phyloP scores from a whole-genome alignment of 148 eudicot species.

The Vaccinium corymbosum region DNA sequence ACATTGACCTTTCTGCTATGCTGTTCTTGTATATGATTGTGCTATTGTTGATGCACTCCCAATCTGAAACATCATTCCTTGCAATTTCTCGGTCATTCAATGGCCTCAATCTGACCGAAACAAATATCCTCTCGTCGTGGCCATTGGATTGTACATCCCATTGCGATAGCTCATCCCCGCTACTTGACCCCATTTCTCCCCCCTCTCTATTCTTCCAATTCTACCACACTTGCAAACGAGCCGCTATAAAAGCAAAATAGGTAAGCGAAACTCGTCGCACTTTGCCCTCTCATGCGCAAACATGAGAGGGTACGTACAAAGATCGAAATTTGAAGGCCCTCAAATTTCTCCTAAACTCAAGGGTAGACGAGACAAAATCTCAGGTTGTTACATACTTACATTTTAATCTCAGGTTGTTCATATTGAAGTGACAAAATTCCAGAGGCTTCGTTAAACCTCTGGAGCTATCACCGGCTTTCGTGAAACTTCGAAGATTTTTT shows the following conservation, averaged over 20 bases:
- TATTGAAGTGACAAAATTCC: not conserved
- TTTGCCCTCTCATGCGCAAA: slow-evolving; percentile 13
- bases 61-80: slow-evolving; percentile 60
- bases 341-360: too few relatives aligned
- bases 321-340: not conserved
- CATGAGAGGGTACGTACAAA: slow-evolving; percentile 20
- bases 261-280: slow-evolving; percentile 1
- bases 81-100: slow-evolving; percentile 51
- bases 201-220: slow-evolving; percentile 12
- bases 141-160: slow-evolving; percentile 37
- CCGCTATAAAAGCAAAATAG: not conserved
- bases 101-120: slow-evolving; percentile 80
- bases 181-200: slow-evolving; percentile 42
- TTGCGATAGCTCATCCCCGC: slow-evolving; percentile 40
- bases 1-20: slow-evolving; percentile 49
- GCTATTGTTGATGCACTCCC: slow-evolving; percentile 66
- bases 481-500: not conserved
- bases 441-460: not conserved
- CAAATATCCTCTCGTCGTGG: slow-evolving; percentile 66
- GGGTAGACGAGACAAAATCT: too few relatives aligned
- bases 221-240: slow-evolving; percentile 12
- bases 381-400: too few relatives aligned
- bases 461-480: not conserved
- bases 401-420: not conserved
- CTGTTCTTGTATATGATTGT: slow-evolving; percentile 62